phyloP scores from a whole-genome alignment of 345 rosid species.

The Corchorus olitorius region DNA sequence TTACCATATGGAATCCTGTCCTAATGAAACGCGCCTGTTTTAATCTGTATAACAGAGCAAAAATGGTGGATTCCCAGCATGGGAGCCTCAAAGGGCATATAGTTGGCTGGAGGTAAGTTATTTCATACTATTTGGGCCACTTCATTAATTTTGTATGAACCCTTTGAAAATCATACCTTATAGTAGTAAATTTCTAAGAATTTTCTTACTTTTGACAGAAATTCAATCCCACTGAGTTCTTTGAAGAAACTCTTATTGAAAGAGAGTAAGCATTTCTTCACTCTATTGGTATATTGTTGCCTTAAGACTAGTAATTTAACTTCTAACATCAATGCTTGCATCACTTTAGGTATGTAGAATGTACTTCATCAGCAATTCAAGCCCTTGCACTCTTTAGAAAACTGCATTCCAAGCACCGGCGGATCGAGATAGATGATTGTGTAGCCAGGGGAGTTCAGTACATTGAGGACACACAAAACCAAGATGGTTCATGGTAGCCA shows the following conservation, averaged over 20 bases:
- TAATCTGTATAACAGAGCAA: conserved; percentile 32
- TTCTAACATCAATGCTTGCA: not conserved
- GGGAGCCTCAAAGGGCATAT: conserved; percentile 54
- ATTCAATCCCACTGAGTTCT: conserved; percentile 55
- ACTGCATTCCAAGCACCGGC: conserved; percentile 41
- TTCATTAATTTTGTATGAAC: not conserved
- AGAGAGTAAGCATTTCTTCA: conserved; percentile 41
- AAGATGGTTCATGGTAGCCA: conserved; percentile 55
- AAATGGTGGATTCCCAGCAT: conserved; percentile 55
- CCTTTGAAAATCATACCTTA: not conserved
- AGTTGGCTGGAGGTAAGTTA: conserved; percentile 50
- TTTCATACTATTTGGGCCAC: not conserved
- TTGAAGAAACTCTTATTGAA: conserved; percentile 51
- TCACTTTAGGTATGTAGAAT: conserved; percentile 48
- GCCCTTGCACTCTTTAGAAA: conserved; percentile 44
- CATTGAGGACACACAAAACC: conserved; percentile 46
- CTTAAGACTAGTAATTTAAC: not conserved
- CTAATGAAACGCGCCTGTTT: not conserved
- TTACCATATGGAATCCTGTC: not conserved
- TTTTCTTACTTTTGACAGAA: conserved; percentile 24
- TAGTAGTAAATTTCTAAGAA: not conserved
- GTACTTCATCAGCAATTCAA: conserved; percentile 52
- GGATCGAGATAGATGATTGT: conserved; percentile 36
- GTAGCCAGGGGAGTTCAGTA: conserved; percentile 30
- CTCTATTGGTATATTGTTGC: not conserved